These are phyloP conservation scores for Candida andamanensis DNA, from an alignment of 805 yeast genomes.

Conservation along the genomic window DNA sequence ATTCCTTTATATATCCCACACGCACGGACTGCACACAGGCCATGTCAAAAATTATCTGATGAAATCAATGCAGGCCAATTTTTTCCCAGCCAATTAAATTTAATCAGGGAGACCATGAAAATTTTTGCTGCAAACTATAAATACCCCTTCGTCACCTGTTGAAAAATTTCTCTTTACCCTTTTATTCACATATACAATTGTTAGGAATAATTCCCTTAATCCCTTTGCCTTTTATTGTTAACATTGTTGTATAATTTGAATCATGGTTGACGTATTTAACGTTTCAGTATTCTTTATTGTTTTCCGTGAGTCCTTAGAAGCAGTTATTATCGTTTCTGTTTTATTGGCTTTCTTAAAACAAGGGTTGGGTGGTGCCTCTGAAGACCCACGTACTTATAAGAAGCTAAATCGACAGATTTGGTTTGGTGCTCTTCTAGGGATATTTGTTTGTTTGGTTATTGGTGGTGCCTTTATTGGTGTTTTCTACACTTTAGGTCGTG, in stretches of 20 bases:
- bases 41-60: no score
- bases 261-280: conserved; percentile 47
- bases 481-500: conserved; percentile 72
- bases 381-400: conserved; percentile 52
- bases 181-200: no score
- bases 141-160: no score
- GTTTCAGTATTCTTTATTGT: conserved; percentile 82
- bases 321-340: conserved; percentile 86
- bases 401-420: conserved; percentile 76
- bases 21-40: no score
- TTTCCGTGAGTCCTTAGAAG: conserved; percentile 91
- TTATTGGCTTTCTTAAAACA: conserved; percentile 87
- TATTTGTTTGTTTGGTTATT: conserved; percentile 70
- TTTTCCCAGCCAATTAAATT: no score
- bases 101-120: background rate
- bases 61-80: no score
- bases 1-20: no score
- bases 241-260: no score
- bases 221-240: no score
- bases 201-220: no score
- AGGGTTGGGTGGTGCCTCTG: conserved; percentile 57
- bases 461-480: conserved; percentile 96
- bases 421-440: conserved; percentile 73
- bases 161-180: background rate
- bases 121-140: no score